Evolutionary conservation across 768 basidiomycete genomes (phyloP).

Genomic region (Suillus brevipes): DNA sequence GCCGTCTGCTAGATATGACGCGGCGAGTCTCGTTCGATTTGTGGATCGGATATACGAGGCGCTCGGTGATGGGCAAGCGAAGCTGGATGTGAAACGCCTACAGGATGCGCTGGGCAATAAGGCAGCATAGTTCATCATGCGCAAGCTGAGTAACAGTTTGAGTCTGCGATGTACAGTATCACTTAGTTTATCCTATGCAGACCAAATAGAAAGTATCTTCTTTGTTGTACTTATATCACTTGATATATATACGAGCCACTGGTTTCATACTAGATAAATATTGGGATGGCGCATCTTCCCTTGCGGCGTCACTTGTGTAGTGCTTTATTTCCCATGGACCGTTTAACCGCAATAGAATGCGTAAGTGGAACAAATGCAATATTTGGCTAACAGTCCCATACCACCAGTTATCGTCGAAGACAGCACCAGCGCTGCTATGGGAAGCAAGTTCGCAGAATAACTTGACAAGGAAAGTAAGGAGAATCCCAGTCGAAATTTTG

Average conservation of each 20-base stretch:
- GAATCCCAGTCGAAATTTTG: conserved; percentile 4
- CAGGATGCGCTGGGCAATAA: not conserved
- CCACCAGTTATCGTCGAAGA: conserved; percentile 51
- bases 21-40: not conserved
- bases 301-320: not conserved
- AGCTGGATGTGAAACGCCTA: not conserved
- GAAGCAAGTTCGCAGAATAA: conserved; percentile 41
- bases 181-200: not conserved
- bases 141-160: not conserved
- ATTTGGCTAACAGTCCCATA: conserved; percentile 7
- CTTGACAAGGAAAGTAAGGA: conserved; percentile 25
- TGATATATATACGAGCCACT: not conserved
- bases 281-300: not conserved
- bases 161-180: not conserved
- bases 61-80: not conserved
- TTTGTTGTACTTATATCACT: conserved; percentile 1
- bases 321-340: not conserved
- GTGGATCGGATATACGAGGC: not conserved
- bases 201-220: not conserved
- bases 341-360: not conserved
- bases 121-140: not conserved
- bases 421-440: conserved; percentile 35
- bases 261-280: not conserved
- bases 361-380: not conserved
- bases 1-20: not conserved